These are phyloP conservation scores for Phytophthora syringae DNA, from an alignment of 352 stramenopile genomes.

Conservation along the genomic window DNA sequence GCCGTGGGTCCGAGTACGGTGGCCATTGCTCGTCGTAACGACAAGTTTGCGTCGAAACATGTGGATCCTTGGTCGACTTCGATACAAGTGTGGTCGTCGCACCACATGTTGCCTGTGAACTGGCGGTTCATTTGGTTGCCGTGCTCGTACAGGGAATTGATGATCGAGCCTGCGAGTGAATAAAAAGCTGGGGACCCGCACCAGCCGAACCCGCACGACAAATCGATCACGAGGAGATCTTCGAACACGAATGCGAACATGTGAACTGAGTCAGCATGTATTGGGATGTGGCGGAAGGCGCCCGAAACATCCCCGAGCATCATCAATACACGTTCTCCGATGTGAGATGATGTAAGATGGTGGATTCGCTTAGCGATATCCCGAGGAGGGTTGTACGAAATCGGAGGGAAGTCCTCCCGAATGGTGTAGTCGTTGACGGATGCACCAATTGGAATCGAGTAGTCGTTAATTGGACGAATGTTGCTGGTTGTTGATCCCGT, in stretches of 20 bases:
- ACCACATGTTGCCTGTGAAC: too few relatives aligned
- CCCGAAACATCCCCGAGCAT: slow-evolving; percentile 37
- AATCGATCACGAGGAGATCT: slow-evolving; percentile 23
- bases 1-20: slow-evolving; percentile 6
- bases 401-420: slow-evolving; percentile 2
- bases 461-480: slow-evolving; percentile 26
- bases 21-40: slow-evolving; percentile 26
- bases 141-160: too few relatives aligned
- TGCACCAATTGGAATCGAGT: slow-evolving; percentile 11
- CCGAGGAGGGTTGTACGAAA: slow-evolving; percentile 27
- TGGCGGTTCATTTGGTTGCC: too few relatives aligned
- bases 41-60: slow-evolving; percentile 11
- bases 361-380: slow-evolving; percentile 27
- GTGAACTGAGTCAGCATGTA: slow-evolving; percentile 27
- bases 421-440: slow-evolving; percentile 28
- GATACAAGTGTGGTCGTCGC: slow-evolving; percentile 27
- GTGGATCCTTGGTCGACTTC: slow-evolving; percentile 14
- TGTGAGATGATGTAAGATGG: slow-evolving; percentile 1
- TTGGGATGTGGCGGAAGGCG: slow-evolving; percentile 39
- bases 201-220: slow-evolving; percentile 26
- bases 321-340: slow-evolving; percentile 9
- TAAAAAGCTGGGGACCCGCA: slow-evolving; percentile 16
- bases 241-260: slow-evolving; percentile 32
- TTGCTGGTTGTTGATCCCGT: neutral
- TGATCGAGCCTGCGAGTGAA: too few relatives aligned